Percentiles rank a stretch among this genome's conserved stretches.
phyloP scores from a whole-genome alignment of 306 rosid genomes.

The Malus sieversii region DNA sequence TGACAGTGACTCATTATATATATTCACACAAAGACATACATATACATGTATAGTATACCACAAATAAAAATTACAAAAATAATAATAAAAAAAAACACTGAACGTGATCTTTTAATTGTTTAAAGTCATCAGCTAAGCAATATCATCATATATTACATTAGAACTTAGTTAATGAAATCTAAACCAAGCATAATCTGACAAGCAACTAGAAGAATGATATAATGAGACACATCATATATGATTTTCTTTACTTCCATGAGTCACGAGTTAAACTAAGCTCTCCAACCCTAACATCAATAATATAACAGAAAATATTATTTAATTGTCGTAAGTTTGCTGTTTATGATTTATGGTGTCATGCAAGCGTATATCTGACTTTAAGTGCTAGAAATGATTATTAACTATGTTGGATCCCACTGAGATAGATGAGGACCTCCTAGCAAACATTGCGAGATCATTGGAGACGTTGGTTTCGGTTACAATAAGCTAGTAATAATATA shows the following conservation, averaged over 20 bases:
- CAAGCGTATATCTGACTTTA: neutral
- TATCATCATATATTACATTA: neutral
- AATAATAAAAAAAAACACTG: neutral
- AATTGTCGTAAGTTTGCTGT: neutral
- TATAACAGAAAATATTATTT: neutral
- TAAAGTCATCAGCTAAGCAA: neutral
- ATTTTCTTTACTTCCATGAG: neutral
- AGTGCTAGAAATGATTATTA: neutral
- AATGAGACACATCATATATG: neutral
- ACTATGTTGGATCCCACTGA: conserved; percentile 47
- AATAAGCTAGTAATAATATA: too few species aligned
- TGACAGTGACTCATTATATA: neutral
- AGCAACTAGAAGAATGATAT: neutral
- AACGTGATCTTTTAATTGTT: neutral
- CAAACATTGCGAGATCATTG: conserved; percentile 63
- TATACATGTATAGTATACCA: neutral
- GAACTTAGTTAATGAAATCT: neutral
- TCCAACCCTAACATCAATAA: neutral
- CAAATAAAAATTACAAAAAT: too few species aligned
- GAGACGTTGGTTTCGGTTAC: conserved; percentile 72
- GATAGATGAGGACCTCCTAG: conserved; percentile 71
- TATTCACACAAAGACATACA: neutral
- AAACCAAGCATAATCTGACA: neutral
- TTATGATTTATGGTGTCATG: neutral
- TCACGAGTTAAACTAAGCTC: neutral